These are phyloP conservation scores for Cladosporium sp. DNA, from an alignment of 2,329 filamentous ascomycete genomes.

Conservation along the genomic window DNA sequence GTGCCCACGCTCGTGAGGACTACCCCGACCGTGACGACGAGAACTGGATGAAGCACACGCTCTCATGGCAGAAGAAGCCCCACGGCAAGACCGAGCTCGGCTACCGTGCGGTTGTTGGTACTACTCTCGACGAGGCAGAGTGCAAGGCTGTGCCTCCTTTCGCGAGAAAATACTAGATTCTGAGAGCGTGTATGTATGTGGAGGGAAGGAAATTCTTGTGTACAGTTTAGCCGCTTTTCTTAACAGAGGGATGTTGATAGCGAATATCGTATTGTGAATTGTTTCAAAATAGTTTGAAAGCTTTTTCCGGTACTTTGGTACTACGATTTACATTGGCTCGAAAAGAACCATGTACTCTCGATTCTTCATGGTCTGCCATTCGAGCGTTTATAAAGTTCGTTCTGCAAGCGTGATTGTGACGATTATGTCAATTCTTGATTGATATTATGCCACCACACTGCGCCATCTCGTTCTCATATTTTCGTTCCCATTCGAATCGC, in stretches of 20 bases:
- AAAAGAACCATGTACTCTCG: not conserved
- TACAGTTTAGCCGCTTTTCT: conserved; percentile 6
- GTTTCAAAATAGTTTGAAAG: not conserved
- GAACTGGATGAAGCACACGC: conserved; percentile 99
- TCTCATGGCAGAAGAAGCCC: conserved; percentile 91
- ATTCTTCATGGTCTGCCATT: not conserved
- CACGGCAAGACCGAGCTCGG: conserved; percentile 83
- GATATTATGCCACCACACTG: not conserved
- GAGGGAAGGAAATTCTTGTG: not conserved
- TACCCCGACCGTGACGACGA: conserved; percentile 92
- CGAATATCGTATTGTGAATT: conserved; percentile 9
- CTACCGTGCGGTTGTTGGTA: conserved; percentile 80
- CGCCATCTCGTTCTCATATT: not conserved
- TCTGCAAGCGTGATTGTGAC: not conserved
- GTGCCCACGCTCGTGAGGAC: conserved; percentile 95
- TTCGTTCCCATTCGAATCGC: fast-evolving
- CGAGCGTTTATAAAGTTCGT: not conserved
- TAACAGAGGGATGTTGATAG: not conserved
- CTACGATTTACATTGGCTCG: not conserved
- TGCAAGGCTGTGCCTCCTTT: conserved; percentile 96
- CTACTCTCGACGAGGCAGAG: conserved; percentile 90
- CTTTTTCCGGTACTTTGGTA: not conserved
- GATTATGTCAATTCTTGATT: not conserved
- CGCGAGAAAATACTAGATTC: conserved; percentile 80
- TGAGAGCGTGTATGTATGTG: conserved; percentile 1